Percentiles rank a stretch among this genome's conserved stretches.
Conservation (phyloP, 176 grass and related monocot genomes). For the Otatea glauca region DNA sequence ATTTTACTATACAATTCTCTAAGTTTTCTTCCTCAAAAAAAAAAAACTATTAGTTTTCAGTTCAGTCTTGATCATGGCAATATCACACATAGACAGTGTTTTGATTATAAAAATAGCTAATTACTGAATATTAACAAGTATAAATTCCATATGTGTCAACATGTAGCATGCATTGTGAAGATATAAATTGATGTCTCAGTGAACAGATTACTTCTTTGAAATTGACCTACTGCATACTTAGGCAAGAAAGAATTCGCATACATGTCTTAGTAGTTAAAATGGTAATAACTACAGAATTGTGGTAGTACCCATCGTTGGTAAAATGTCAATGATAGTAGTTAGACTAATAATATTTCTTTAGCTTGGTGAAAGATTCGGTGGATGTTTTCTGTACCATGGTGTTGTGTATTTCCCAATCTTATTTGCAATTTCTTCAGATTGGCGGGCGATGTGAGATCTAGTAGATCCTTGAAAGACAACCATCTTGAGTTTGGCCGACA, state of each 20-base stretch:
- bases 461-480: slow-evolving; percentile 32
- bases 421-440: slow-evolving; percentile 48
- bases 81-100: neutral
- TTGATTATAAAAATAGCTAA: neutral
- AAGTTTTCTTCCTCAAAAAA: neutral
- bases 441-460: slow-evolving; percentile 38
- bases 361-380: neutral
- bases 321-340: neutral
- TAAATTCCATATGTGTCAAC: neutral
- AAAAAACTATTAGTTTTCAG: neutral
- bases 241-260: neutral
- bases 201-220: neutral
- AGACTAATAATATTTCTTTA: neutral
- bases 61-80: slow-evolving; percentile 8
- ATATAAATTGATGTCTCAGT: neutral
- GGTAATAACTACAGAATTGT: neutral
- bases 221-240: neutral
- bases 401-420: neutral
- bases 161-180: neutral
- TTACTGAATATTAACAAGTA: neutral
- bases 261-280: neutral
- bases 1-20: neutral
- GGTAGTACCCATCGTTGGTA: neutral
- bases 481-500: slow-evolving; percentile 28
- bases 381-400: neutral